A percentile compares a stretch with the other conserved stretches of the same genome.
phyloP scores from a whole-genome alignment of 2,329 filamentous ascomycete species.

The Aspergillus neotritici region DNA sequence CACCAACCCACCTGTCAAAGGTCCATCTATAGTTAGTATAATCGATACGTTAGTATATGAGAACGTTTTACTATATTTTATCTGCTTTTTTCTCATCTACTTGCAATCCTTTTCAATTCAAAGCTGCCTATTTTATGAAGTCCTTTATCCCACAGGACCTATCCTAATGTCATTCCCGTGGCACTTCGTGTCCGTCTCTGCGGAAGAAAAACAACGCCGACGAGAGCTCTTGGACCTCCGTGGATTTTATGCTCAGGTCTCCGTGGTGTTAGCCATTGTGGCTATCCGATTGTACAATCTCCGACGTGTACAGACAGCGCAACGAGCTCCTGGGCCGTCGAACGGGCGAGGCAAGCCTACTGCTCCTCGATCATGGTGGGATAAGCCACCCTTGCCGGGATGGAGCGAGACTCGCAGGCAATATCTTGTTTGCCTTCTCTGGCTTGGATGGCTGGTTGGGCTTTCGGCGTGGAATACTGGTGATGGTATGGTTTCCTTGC shows the following conservation, averaged over 20 bases:
- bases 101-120: no score
- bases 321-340: constrained; percentile 3
- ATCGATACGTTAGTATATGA: no score
- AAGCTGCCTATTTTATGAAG: no score
- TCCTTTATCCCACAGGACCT: no score
- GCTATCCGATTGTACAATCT: constrained; percentile 30
- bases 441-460: constrained; percentile 50
- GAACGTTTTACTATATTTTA: no score
- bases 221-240: constrained; percentile 51
- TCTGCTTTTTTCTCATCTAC: no score
- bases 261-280: constrained; percentile 44
- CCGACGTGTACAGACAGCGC: constrained; percentile 3
- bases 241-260: constrained; percentile 52
- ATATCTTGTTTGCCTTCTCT: constrained; percentile 44
- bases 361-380: constrained; percentile 36
- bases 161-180: constrained; percentile 40
- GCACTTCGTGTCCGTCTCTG: constrained; percentile 48
- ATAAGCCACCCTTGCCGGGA: constrained; percentile 38
- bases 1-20: no score
- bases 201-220: constrained; percentile 47
- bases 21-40: no score
- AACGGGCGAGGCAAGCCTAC: constrained; percentile 5
- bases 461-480: constrained; percentile 49
- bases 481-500: constrained; percentile 40
- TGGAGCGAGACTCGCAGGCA: constrained; percentile 48